These are phyloP conservation scores for Podila verticillata DNA, from an alignment of 192 early-diverging fungal species.

Conservation along the genomic window DNA sequence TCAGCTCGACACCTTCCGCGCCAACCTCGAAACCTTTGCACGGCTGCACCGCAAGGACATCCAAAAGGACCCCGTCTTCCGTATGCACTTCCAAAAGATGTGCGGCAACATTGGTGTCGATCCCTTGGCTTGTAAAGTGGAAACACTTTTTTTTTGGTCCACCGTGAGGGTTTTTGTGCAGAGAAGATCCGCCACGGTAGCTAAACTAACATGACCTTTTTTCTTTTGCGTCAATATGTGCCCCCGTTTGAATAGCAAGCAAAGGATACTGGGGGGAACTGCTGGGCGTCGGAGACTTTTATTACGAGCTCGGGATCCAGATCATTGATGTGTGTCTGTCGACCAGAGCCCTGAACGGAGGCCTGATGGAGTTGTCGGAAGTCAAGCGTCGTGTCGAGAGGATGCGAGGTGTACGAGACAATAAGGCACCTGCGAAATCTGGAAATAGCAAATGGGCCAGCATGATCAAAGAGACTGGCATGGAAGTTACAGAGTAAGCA, in stretches of 20 bases:
- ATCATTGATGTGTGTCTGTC: constrained; percentile 91
- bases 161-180: not conserved
- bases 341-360: constrained; percentile 87
- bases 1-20: constrained; percentile 78
- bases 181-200: not conserved
- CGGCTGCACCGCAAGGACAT: constrained; percentile 88
- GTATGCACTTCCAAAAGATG: constrained; percentile 93
- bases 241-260: constrained; percentile 69
- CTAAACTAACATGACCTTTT: not conserved
- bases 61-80: constrained; percentile 83
- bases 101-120: constrained; percentile 95
- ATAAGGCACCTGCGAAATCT: not conserved
- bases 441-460: constrained; percentile 18
- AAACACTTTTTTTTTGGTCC: not conserved
- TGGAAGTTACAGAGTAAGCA: constrained; percentile 54
- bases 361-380: constrained; percentile 88
- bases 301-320: constrained; percentile 95
- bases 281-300: constrained; percentile 96
- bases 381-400: constrained; percentile 75
- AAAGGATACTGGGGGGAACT: constrained; percentile 97
- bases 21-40: constrained; percentile 89
- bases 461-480: constrained; percentile 22
- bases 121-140: constrained; percentile 81
- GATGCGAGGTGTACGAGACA: constrained; percentile 62
- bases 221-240: constrained; percentile 1